Evolutionary conservation across 2,329 filamentous ascomycete genomes (phyloP).

Genomic region (Elsinoe fawcettii): DNA sequence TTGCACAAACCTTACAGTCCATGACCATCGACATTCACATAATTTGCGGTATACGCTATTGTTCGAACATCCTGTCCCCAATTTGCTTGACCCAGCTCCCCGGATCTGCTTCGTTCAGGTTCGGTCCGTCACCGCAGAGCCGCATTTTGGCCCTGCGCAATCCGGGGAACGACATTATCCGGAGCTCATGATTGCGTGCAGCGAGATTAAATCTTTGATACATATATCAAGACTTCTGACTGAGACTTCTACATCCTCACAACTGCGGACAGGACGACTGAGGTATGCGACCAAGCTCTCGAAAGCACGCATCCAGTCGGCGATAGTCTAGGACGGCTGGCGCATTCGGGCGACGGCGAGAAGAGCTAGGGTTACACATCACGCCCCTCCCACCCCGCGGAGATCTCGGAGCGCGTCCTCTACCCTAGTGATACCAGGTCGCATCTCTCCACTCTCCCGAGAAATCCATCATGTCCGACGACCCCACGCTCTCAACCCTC

Average conservation of each 20-base stretch:
- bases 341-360: neutral
- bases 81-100: neutral
- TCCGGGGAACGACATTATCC: constrained; percentile 2
- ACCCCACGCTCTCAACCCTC: neutral
- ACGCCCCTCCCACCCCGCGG: neutral
- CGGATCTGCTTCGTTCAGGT: constrained; percentile 1
- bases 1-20: neutral
- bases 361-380: neutral
- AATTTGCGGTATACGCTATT: too few relatives aligned
- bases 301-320: neutral
- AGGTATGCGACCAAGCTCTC: neutral
- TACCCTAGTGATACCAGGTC: neutral
- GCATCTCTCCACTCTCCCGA: neutral
- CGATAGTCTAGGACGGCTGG: neutral
- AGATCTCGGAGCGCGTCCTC: too few relatives aligned
- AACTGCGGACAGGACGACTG: neutral
- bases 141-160: neutral
- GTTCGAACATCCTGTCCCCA: too few relatives aligned
- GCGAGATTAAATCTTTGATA: neutral
- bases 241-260: neutral
- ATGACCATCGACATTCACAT: neutral
- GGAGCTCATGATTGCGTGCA: neutral
- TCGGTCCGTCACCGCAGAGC: constrained; percentile 10
- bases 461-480: neutral
- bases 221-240: neutral